These are phyloP conservation scores for Fraxinus sp. DNA, from an alignment of 305 asterid species.

Conservation along the genomic window DNA sequence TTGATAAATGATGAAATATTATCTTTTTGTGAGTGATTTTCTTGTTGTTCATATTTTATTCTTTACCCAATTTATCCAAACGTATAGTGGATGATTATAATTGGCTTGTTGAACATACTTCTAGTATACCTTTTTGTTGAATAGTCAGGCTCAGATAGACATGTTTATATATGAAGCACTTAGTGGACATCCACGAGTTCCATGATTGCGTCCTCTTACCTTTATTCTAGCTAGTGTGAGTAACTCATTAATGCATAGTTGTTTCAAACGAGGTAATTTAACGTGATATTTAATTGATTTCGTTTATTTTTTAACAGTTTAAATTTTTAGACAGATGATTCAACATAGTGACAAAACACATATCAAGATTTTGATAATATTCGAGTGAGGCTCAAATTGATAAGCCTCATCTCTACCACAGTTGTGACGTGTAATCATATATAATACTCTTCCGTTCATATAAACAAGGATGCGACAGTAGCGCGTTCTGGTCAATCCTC, in stretches of 20 bases:
- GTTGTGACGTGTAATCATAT: not conserved
- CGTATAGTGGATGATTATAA: not conserved
- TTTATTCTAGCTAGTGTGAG: not conserved
- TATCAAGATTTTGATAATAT: not conserved
- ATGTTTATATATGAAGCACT: not conserved
- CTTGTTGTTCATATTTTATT: not conserved
- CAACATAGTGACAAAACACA: not conserved
- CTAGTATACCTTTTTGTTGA: not conserved
- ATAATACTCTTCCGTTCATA: constrained; percentile 12
- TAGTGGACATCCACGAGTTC: not conserved
- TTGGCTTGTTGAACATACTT: not conserved
- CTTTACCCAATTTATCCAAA: not conserved
- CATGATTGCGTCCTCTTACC: not conserved
- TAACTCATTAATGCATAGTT: not conserved
- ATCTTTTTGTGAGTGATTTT: not conserved
- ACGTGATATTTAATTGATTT: not conserved
- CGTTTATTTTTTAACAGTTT: too few species aligned
- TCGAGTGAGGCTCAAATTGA: constrained; percentile 21
- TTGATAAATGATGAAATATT: not conserved
- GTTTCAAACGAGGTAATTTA: not conserved
- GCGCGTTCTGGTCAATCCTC: not conserved
- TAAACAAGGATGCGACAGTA: not conserved
- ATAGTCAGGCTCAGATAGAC: not conserved
- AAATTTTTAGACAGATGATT: not conserved
- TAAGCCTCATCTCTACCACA: constrained; percentile 20